Percentiles rank a stretch among this genome's conserved stretches.
Conservation (phyloP, 495 filamentous ascomycete genomes). For the Aspergillus avenaceus region DNA sequence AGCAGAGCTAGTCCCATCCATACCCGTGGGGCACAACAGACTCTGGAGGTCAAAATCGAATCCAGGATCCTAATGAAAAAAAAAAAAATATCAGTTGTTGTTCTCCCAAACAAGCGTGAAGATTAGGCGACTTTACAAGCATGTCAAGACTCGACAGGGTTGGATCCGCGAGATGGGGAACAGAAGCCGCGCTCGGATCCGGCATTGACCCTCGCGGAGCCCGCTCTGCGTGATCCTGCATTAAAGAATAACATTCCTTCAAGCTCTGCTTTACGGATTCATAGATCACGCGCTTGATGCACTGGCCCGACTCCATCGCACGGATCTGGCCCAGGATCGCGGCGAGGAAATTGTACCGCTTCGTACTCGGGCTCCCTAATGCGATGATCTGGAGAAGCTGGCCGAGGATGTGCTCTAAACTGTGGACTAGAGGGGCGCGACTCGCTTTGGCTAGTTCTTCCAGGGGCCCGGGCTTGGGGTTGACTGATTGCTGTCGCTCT, state of each 20-base stretch:
- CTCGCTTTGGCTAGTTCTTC: constrained; percentile 9
- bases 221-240: constrained; percentile 10
- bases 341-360: constrained; percentile 18
- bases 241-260: constrained; percentile 6
- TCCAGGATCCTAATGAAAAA: neutral
- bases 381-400: constrained; percentile 19
- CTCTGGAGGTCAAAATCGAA: constrained; percentile 3
- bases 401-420: constrained; percentile 15
- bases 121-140: too few species aligned
- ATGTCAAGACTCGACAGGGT: too few species aligned
- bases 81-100: neutral
- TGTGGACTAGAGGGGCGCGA: constrained; percentile 15
- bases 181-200: neutral
- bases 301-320: constrained; percentile 16
- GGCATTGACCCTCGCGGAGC: neutral
- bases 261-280: constrained; percentile 11
- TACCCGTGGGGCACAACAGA: neutral
- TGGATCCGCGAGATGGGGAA: neutral
- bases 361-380: constrained; percentile 16
- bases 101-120: neutral
- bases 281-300: constrained; percentile 10
- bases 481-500: neutral
- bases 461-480: neutral
- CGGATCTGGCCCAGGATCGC: constrained; percentile 17
- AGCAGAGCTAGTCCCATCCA: neutral